Percentiles rank a stretch among this genome's conserved stretches.
phyloP scores from a whole-genome alignment of 306 rosid species.

The Datisca glomerata region DNA sequence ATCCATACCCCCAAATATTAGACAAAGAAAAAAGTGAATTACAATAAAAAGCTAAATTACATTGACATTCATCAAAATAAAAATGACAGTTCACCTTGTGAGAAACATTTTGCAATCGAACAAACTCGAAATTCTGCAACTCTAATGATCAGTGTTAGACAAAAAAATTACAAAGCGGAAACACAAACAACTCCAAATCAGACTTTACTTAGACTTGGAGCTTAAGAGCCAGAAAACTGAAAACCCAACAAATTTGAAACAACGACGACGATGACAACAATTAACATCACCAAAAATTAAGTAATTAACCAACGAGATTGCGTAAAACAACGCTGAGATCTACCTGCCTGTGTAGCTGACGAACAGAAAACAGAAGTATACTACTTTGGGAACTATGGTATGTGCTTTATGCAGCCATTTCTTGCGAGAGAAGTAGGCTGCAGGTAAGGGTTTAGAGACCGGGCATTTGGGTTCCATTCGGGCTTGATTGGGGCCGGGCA shows the following conservation, averaged over 20 bases:
- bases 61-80: not conserved
- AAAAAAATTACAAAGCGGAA: not conserved
- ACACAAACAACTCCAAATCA: too few species aligned
- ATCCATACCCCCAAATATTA: slow-evolving; percentile 2
- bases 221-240: not conserved
- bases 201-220: too few species aligned
- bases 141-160: too few species aligned
- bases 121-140: slow-evolving; percentile 13
- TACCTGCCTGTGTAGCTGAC: not conserved
- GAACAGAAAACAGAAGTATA: not conserved
- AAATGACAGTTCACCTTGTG: slow-evolving; percentile 41
- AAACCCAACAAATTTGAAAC: too few species aligned
- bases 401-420: not conserved
- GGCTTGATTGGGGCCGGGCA: too few species aligned
- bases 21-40: not conserved
- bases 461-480: not conserved
- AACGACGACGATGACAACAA: too few species aligned
- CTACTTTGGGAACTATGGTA: too few species aligned
- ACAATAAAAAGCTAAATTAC: slow-evolving; percentile 3
- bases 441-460: not conserved
- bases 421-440: not conserved
- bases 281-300: too few species aligned
- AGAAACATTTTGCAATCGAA: slow-evolving; percentile 58
- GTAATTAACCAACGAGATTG: too few species aligned
- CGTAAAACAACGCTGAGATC: not conserved